Evolutionary conservation across 257 asterid genomes (phyloP).

Genomic region (Solanum sejunctum): DNA sequence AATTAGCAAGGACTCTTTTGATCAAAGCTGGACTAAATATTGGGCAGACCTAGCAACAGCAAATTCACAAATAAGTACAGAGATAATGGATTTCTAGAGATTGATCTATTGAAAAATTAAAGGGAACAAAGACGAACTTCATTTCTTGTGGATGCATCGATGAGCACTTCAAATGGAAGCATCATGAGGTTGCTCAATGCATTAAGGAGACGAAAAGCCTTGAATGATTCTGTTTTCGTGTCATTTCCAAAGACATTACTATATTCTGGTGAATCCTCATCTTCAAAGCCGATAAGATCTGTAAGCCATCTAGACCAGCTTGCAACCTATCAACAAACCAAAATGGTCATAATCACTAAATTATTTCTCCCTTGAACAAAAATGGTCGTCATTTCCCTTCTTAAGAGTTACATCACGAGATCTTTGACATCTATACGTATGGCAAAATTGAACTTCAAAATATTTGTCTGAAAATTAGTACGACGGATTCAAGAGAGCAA

Average conservation of each 20-base stretch:
- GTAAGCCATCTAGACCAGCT: slow-evolving; percentile 88
- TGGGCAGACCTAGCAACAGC: slow-evolving; percentile 57
- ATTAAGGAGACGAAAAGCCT: slow-evolving; percentile 64
- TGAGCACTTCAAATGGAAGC: slow-evolving; percentile 81
- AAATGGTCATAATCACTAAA: neutral
- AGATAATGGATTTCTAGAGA: neutral
- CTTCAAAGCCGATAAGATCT: slow-evolving; percentile 69
- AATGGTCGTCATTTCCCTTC: neutral
- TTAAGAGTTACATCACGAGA: neutral
- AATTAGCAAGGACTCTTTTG: slow-evolving; percentile 51
- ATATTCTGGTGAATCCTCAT: slow-evolving; percentile 30
- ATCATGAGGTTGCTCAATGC: slow-evolving; percentile 83
- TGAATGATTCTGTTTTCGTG: slow-evolving; percentile 34
- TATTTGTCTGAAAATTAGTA: neutral
- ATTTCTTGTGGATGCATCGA: slow-evolving; percentile 57
- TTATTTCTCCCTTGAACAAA: neutral
- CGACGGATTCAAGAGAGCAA: neutral
- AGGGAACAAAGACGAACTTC: slow-evolving; percentile 32
- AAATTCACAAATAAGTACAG: neutral
- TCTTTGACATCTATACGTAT: neutral
- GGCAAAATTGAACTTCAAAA: neutral
- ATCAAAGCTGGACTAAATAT: slow-evolving; percentile 57
- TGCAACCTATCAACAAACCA: slow-evolving; percentile 38
- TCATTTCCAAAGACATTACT: slow-evolving; percentile 6
- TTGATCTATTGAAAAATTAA: neutral